A percentile compares a stretch with the other conserved stretches of the same genome.
These are phyloP conservation scores for Eucalyptus cloeziana DNA, from an alignment of 345 rosid species.

Conservation along the genomic window DNA sequence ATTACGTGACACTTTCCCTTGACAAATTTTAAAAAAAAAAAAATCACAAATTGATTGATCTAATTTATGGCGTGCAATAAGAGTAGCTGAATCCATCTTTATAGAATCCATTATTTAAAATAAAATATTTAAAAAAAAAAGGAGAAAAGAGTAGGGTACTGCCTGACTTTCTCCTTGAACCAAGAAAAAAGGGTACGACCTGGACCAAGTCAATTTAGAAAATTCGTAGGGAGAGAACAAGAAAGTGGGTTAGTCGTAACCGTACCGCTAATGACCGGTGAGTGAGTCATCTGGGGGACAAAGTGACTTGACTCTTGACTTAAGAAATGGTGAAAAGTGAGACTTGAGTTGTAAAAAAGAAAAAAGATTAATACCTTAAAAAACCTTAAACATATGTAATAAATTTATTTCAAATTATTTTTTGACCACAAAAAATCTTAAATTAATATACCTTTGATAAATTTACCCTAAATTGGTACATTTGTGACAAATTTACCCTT, in stretches of 20 bases:
- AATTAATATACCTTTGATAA: no score
- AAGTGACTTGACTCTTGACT: background rate
- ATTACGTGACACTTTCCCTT: background rate
- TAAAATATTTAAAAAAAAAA: background rate
- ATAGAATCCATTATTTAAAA: background rate
- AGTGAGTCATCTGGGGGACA: background rate
- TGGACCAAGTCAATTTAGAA: background rate
- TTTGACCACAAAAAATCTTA: no score
- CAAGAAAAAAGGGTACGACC: background rate
- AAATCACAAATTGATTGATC: background rate
- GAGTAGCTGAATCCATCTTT: background rate
- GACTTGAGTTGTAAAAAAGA: background rate
- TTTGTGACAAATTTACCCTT: no score
- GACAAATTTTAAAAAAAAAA: background rate
- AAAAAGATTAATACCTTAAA: background rate
- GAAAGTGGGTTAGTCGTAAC: background rate
- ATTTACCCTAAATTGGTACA: no score
- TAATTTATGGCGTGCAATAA: background rate
- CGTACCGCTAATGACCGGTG: background rate
- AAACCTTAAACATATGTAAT: no score
- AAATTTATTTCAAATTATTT: no score
- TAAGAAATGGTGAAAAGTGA: background rate
- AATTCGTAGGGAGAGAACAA: background rate
- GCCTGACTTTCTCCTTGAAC: background rate
- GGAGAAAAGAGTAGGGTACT: background rate